A percentile compares a stretch with the other conserved stretches of the same genome.
Evolutionary conservation across 2,329 filamentous ascomycete genomes (phyloP).

Genomic region (Xylaria digitata): DNA sequence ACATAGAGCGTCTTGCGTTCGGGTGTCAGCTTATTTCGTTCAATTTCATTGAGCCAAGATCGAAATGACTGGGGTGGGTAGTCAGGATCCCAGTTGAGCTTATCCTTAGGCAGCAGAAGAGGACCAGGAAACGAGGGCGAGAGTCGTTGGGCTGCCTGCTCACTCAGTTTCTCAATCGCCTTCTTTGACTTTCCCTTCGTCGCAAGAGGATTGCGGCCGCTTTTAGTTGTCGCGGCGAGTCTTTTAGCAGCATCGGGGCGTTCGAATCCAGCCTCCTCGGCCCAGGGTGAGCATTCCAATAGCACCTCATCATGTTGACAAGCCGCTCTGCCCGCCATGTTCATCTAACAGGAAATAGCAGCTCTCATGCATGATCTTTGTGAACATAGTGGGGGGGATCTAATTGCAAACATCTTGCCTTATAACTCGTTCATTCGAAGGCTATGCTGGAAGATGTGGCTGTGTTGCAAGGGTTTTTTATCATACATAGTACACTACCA

Average conservation of each 20-base stretch:
- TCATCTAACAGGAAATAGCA: background rate
- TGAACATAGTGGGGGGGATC: background rate
- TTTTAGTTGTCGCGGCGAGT: constrained; percentile 47
- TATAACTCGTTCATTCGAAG: constrained; percentile 8
- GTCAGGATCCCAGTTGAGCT: constrained; percentile 64
- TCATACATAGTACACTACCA: background rate
- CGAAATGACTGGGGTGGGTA: constrained; percentile 63
- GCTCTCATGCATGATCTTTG: background rate
- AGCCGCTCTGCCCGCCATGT: constrained; percentile 8
- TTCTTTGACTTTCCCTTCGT: constrained; percentile 20
- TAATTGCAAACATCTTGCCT: background rate
- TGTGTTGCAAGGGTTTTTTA: constrained; percentile 3
- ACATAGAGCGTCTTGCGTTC: constrained; percentile 66
- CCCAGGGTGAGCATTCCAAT: constrained; percentile 49
- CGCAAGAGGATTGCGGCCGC: constrained; percentile 44
- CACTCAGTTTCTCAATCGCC: constrained; percentile 36
- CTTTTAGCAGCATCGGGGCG: constrained; percentile 46
- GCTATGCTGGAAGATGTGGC: constrained; percentile 10
- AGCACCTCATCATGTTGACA: constrained; percentile 43
- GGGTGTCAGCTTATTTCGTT: constrained; percentile 62
- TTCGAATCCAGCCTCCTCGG: constrained; percentile 48
- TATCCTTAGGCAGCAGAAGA: constrained; percentile 69
- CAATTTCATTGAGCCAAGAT: constrained; percentile 59
- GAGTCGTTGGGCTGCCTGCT: constrained; percentile 39
- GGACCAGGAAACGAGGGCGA: constrained; percentile 65